Evolutionary conservation across 305 asterid genomes (phyloP).

Genomic region (Solanum hybrid): DNA sequence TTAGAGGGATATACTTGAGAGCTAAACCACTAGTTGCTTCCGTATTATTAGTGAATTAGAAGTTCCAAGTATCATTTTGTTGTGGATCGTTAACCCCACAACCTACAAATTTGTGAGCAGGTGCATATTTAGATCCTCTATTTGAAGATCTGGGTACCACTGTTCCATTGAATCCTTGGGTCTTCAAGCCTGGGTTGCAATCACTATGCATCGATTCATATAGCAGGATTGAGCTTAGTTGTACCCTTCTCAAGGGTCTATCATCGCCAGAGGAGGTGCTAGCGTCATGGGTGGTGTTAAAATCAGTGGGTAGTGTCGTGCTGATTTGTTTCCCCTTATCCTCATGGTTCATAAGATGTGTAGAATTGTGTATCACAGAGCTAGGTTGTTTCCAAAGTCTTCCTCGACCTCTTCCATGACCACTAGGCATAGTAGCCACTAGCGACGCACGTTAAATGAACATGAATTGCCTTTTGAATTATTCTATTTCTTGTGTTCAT

Average conservation of each 20-base stretch:
- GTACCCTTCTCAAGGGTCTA: not conserved
- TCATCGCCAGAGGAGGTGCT: not conserved
- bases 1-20: not conserved
- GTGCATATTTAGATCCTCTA: too few relatives aligned
- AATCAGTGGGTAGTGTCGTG: too few relatives aligned
- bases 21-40: not conserved
- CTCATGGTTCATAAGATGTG: not conserved
- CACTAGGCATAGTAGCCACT: not conserved
- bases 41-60: not conserved
- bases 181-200: not conserved
- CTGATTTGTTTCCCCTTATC: not conserved
- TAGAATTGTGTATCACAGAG: too few relatives aligned
- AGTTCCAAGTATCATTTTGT: not conserved
- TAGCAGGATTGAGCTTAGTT: too few relatives aligned
- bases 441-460: not conserved
- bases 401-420: not conserved
- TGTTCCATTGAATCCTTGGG: not conserved
- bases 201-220: too few relatives aligned
- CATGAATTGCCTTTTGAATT: not conserved
- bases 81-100: not conserved
- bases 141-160: not conserved
- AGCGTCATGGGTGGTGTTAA: not conserved
- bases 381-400: not conserved
- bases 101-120: not conserved
- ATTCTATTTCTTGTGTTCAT: too few relatives aligned